Evolutionary conservation across 805 yeast species (phyloP), one percentile per base, ranked within the genome.

Genomic region (Dipodascus albidus): DNA sequence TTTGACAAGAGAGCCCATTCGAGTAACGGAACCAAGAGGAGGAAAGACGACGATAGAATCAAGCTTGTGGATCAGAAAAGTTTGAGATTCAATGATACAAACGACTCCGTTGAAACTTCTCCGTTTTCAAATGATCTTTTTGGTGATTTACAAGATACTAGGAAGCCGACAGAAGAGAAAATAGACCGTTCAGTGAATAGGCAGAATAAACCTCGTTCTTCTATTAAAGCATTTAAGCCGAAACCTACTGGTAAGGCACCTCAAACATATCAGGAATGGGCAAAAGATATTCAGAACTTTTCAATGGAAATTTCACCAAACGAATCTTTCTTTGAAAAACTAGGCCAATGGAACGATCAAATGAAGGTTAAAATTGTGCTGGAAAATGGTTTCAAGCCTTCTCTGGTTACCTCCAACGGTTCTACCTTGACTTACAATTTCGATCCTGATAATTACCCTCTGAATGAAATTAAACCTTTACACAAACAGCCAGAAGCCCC

Each of bases 401-500:
- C 33, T 27, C 6, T 27, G 6, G 9, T 27, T 11, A 27, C 6
- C 9, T 6, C 33, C 9, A 6, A 6, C 6, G 33, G 11, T 6
- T 27, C 33, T 11, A 27, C 6, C 9, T 6, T 27, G 9, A 19
- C 3, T 6, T 11, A 38, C 8, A 38, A 4, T 14, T 38, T 38
- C 20, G 17, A 6, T 38, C 14, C 44, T n/a, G 44, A 38, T 4
- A 14, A 38, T 19, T 38, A 38, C 15, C 44, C 44, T 4, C 15
- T 38, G n/a, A 38, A 4, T n/a, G 44, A 38, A 17, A 38, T 38
- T 8, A 38, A 38, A 19, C 20, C 44, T 3, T 6, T 19, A 4
- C 20, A 11, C 8, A 17, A 38, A 38, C 67, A 65, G 52, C 65
- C 67, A 2, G 61, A 53, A 52, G 83, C 51, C 1, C 90, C 96